These are phyloP conservation scores for Ophiocordyceps camponoti-floridani DNA, from an alignment of 2,329 filamentous ascomycete species.

Conservation along the genomic window DNA sequence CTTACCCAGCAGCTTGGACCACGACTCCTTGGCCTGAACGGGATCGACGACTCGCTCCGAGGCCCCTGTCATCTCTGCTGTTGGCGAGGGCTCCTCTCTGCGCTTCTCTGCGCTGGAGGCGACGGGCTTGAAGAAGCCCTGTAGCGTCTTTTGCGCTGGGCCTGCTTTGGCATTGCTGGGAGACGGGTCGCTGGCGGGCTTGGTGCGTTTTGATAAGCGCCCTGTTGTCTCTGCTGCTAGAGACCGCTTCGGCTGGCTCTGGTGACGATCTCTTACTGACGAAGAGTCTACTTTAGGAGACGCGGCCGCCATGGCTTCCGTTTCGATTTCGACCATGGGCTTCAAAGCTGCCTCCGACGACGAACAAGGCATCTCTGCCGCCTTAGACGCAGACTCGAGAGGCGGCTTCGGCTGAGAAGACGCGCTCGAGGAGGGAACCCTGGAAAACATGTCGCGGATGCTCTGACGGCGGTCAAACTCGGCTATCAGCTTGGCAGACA, in stretches of 20 bases:
- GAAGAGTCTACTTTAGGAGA: not conserved
- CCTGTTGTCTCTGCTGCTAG: not conserved
- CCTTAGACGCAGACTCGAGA: not conserved
- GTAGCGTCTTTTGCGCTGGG: conserved; percentile 39
- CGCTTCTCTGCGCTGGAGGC: not conserved
- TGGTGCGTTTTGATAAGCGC: conserved; percentile 9
- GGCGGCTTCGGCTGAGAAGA: not conserved
- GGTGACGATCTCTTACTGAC: not conserved
- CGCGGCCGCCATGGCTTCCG: not conserved
- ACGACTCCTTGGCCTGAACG: conserved; percentile 59
- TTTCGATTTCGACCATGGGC: not conserved
- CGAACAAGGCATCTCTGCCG: not conserved
- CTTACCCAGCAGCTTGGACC: conserved; percentile 69
- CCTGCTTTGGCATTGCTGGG: conserved; percentile 14
- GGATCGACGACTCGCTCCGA: conserved; percentile 41
- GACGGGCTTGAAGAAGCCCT: conserved; percentile 58
- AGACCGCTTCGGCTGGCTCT: not conserved
- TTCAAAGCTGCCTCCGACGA: not conserved
- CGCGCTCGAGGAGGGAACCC: conserved; percentile 11
- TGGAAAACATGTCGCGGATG: conserved; percentile 81
- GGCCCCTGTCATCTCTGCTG: not conserved
- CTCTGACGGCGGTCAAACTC: conserved; percentile 73
- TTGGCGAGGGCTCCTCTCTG: not conserved
- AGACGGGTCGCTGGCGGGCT: conserved; percentile 7
- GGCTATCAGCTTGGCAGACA: conserved; percentile 69